Conservation (phyloP, 345 rosid species). For the Ceriops decandra region DNA sequence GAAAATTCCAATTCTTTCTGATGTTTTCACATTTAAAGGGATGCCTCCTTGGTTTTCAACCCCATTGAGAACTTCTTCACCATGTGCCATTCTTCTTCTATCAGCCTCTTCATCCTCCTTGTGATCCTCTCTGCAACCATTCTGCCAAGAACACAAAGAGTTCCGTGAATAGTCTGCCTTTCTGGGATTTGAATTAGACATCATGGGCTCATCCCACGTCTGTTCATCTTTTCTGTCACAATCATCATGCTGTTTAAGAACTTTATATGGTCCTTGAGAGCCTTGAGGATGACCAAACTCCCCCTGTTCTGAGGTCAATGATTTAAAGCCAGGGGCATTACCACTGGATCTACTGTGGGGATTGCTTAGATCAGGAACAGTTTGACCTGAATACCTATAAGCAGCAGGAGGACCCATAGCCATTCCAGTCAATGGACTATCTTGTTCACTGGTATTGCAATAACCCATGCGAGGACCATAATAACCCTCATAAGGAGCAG, state of each 20-base stretch:
- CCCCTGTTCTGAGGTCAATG: slow-evolving; percentile 41
- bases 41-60: slow-evolving; percentile 28
- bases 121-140: slow-evolving; percentile 40
- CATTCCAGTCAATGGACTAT: slow-evolving; percentile 65
- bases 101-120: slow-evolving; percentile 31
- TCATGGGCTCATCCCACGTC: slow-evolving; percentile 43
- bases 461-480: slow-evolving; percentile 84
- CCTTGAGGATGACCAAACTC: slow-evolving; percentile 59
- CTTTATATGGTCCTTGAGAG: slow-evolving; percentile 55
- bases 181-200: slow-evolving; percentile 31
- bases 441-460: slow-evolving; percentile 59
- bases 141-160: slow-evolving; percentile 33
- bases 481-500: slow-evolving; percentile 64
- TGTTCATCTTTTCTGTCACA: slow-evolving; percentile 52
- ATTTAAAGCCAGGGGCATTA: slow-evolving; percentile 45
- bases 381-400: slow-evolving; percentile 50
- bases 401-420: slow-evolving; percentile 55
- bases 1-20: slow-evolving; percentile 25
- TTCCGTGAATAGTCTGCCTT: slow-evolving; percentile 35
- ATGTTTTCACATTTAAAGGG: slow-evolving; percentile 30
- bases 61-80: slow-evolving; percentile 32
- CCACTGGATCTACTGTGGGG: slow-evolving; percentile 49
- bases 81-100: slow-evolving; percentile 26
- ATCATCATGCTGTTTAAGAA: slow-evolving; percentile 71
- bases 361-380: slow-evolving; percentile 44